Percentiles rank a stretch among this genome's conserved stretches.
Conservation (phyloP, 306 rosid species). For the Trifolium subterraneum region DNA sequence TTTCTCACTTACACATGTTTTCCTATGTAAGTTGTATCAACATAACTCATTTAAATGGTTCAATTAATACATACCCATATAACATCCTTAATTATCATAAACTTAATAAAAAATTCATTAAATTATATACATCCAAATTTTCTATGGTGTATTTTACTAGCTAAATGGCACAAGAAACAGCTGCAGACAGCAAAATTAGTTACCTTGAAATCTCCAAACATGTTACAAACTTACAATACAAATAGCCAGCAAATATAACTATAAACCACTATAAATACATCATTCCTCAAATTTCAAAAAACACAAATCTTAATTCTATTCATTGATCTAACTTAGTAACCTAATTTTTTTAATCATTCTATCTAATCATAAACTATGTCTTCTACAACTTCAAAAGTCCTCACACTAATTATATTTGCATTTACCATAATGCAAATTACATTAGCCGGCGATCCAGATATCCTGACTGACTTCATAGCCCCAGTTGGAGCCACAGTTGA, state of each 20-base stretch:
- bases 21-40: no score
- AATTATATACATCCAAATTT: no score
- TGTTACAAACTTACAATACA: background rate
- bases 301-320: background rate
- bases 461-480: conserved; percentile 49
- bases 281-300: background rate
- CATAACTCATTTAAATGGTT: no score
- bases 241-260: background rate
- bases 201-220: conserved; percentile 29
- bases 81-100: no score
- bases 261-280: conserved; percentile 6
- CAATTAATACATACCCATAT: no score
- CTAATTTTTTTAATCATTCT: background rate
- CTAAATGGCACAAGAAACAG: conserved; percentile 1
- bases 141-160: background rate
- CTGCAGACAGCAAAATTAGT: conserved; percentile 4
- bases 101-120: no score
- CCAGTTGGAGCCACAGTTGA: conserved; percentile 4
- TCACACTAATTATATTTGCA: conserved; percentile 33
- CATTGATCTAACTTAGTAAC: background rate
- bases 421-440: conserved; percentile 40
- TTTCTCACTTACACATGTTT: no score
- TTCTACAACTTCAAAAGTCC: conserved; percentile 7
- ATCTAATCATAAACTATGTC: background rate
- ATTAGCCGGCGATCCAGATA: conserved; percentile 54